phyloP scores from a whole-genome alignment of 352 stramenopile species.

The Phytopythium aichiense region DNA sequence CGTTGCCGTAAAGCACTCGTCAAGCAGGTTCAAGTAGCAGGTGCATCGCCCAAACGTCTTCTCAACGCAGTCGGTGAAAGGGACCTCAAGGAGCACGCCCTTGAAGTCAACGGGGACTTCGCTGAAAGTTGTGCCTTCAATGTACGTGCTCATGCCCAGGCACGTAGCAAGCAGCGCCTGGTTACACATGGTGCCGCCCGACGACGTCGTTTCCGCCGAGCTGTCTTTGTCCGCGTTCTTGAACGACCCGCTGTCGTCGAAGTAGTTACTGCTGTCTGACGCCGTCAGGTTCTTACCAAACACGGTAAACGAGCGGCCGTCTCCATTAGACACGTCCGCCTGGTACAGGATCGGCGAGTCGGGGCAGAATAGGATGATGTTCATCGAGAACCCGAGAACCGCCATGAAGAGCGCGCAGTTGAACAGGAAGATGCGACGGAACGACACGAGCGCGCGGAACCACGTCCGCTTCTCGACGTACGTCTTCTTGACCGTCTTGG shows the following conservation, averaged over 20 bases:
- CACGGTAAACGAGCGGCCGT: constrained; percentile 45
- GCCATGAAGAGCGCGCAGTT: constrained; percentile 74
- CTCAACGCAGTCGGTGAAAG: constrained; percentile 69
- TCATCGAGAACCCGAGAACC: constrained; percentile 58
- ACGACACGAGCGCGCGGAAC: constrained; percentile 70
- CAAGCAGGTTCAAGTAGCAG: constrained; percentile 69
- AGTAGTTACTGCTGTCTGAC: constrained; percentile 28
- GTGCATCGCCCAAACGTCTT: constrained; percentile 51
- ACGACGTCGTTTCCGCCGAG: constrained; percentile 21
- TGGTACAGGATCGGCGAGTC: constrained; percentile 78
- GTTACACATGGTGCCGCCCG: constrained; percentile 35
- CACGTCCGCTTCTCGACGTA: constrained; percentile 79
- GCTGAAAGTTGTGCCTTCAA: constrained; percentile 31
- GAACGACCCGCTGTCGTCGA: constrained; percentile 15
- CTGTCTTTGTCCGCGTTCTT: constrained; percentile 17
- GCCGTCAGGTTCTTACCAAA: constrained; percentile 61
- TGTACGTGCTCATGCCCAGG: constrained; percentile 47
- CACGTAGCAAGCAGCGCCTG: constrained; percentile 68
- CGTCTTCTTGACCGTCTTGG: constrained; percentile 83
- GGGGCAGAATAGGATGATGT: constrained; percentile 75
- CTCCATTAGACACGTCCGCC: constrained; percentile 35
- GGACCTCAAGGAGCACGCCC: constrained; percentile 47
- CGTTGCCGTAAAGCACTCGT: constrained; percentile 56
- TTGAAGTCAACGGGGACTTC: constrained; percentile 72
- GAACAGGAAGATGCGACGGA: constrained; percentile 82